Percentiles rank a stretch among this genome's conserved stretches.
Evolutionary conservation across 352 stramenopile genomes (phyloP).

Genomic region (Phytophthora cryptogea): DNA sequence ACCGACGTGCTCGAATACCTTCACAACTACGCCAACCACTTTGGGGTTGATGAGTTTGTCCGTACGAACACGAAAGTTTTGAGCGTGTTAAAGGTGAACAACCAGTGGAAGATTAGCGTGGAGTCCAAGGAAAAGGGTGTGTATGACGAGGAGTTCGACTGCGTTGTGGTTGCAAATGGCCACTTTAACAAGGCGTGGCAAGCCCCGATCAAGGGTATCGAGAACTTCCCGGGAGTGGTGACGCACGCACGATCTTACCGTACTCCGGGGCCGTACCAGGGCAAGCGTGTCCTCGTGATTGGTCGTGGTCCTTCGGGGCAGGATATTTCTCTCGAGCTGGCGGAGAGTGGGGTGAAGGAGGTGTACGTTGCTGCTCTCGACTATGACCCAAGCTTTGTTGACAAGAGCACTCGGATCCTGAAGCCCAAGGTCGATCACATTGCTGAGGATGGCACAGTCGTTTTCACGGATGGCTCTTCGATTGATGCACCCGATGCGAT

Average conservation of each 20-base stretch:
- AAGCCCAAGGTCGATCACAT: slow-evolving; percentile 57
- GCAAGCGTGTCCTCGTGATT: slow-evolving; percentile 66
- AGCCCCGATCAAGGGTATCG: slow-evolving; percentile 48
- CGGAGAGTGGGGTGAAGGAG: slow-evolving; percentile 30
- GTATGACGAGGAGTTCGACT: slow-evolving; percentile 66
- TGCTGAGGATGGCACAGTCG: slow-evolving; percentile 39
- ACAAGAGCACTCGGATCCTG: slow-evolving; percentile 37
- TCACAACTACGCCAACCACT: slow-evolving; percentile 56
- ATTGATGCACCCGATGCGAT: slow-evolving; percentile 56
- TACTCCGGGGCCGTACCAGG: slow-evolving; percentile 37
- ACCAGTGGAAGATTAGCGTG: slow-evolving; percentile 43
- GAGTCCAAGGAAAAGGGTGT: slow-evolving; percentile 33
- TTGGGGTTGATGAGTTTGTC: slow-evolving; percentile 47
- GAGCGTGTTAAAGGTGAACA: slow-evolving; percentile 37
- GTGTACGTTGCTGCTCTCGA: slow-evolving; percentile 58
- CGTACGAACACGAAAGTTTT: slow-evolving; percentile 53
- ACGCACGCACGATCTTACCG: slow-evolving; percentile 57
- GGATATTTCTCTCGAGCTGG: slow-evolving; percentile 75
- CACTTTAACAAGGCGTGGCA: slow-evolving; percentile 65
- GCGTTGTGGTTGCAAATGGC: slow-evolving; percentile 69
- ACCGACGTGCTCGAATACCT: slow-evolving; percentile 61
- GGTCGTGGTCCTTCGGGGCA: slow-evolving; percentile 64
- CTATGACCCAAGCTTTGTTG: slow-evolving; percentile 30
- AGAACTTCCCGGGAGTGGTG: slow-evolving; percentile 43
- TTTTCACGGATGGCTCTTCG: slow-evolving; percentile 55